Percentiles rank a stretch among this genome's conserved stretches.
These are phyloP conservation scores for Rhododendron henanense DNA, from an alignment of 148 eudicot species.

Conservation along the genomic window DNA sequence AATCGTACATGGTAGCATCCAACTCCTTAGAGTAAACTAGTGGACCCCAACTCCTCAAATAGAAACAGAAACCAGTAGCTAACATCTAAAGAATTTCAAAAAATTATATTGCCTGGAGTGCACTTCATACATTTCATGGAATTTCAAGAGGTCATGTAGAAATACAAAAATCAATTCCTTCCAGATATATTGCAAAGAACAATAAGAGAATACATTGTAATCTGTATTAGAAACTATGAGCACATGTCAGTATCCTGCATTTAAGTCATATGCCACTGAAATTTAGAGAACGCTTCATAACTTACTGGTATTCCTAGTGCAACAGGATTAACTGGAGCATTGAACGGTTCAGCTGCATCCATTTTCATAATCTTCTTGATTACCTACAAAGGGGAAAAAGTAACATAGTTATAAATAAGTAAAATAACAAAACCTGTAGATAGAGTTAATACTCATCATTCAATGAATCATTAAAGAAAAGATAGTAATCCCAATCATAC, in stretches of 20 bases:
- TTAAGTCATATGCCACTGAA: not conserved
- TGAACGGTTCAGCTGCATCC: constrained; percentile 97
- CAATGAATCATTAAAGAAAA: not conserved
- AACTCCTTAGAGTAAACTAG: not conserved
- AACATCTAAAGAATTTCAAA: not conserved
- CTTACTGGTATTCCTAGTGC: constrained; percentile 95
- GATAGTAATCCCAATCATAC: constrained; percentile 28
- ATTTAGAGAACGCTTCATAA: constrained; percentile 10
- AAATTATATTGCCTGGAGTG: too few species aligned
- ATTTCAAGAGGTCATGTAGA: not conserved
- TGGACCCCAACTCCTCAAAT: not conserved
- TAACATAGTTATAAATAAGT: not conserved
- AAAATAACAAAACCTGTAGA: constrained; percentile 1
- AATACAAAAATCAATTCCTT: not conserved
- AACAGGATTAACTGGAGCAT: constrained; percentile 80
- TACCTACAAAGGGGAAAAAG: constrained; percentile 35
- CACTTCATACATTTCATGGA: not conserved
- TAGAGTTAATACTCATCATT: not conserved
- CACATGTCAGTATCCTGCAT: not conserved
- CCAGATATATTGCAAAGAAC: not conserved
- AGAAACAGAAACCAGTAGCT: not conserved
- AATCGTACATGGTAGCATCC: not conserved
- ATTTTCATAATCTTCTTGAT: constrained; percentile 87
- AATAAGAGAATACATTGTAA: not conserved
- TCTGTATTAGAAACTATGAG: not conserved